phyloP scores from a whole-genome alignment of 2,329 filamentous ascomycete genomes.

The Beauveria varroae region DNA sequence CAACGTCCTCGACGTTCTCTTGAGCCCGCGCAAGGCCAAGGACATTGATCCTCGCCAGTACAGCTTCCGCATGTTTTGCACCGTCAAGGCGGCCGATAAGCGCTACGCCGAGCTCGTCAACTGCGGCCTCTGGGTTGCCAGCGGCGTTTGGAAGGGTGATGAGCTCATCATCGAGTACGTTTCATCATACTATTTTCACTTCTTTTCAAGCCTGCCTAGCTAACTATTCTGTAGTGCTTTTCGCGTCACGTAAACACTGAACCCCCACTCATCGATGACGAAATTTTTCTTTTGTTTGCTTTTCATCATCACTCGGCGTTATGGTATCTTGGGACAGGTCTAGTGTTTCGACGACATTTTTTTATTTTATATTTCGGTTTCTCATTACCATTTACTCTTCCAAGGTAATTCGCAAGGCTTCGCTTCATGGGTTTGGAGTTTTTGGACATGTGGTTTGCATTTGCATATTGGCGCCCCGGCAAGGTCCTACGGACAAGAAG shows the following conservation, averaged over 20 bases:
- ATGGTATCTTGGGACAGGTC: background rate
- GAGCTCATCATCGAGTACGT: constrained; percentile 41
- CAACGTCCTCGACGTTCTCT: constrained; percentile 33
- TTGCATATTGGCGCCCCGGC: constrained; percentile 8
- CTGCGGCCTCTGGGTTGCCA: constrained; percentile 42
- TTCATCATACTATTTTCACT: background rate
- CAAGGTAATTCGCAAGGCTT: background rate
- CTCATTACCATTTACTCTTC: background rate
- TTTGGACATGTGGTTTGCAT: constrained; percentile 2
- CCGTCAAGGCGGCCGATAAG: constrained; percentile 42
- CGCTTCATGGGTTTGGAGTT: constrained; percentile 7
- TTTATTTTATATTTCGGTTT: background rate
- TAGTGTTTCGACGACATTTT: background rate
- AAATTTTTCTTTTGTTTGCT: background rate
- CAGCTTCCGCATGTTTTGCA: constrained; percentile 41
- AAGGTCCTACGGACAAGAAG: constrained; percentile 6
- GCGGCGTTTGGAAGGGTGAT: constrained; percentile 37
- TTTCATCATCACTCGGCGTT: constrained; percentile 14
- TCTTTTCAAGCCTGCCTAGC: background rate
- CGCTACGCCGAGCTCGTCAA: constrained; percentile 42
- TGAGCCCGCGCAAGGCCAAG: constrained; percentile 29
- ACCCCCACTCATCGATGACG: background rate
- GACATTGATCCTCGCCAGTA: constrained; percentile 36
- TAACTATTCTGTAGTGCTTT: constrained; percentile 21
- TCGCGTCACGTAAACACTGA: constrained; percentile 23